phyloP scores from a whole-genome alignment of 441 rosid genomes.

The Arabidopsis hybrid region DNA sequence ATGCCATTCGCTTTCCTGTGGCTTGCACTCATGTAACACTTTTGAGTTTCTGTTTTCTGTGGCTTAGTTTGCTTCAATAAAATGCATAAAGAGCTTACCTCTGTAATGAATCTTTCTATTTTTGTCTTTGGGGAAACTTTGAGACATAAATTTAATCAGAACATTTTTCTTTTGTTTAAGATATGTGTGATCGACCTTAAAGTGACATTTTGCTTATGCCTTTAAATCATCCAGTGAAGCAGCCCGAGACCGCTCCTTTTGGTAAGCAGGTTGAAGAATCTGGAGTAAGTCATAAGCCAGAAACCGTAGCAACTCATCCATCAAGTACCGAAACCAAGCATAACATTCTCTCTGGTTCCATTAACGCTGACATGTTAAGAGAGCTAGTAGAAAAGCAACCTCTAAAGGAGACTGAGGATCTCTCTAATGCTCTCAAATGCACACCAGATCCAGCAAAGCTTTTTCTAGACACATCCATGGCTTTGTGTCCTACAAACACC shows the following conservation, averaged over 20 bases:
- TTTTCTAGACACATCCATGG: constrained; percentile 38
- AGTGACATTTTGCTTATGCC: constrained; percentile 22
- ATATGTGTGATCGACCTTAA: constrained; percentile 8
- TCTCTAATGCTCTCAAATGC: constrained; percentile 31
- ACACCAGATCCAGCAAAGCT: constrained; percentile 40
- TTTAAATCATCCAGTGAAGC: constrained; percentile 24
- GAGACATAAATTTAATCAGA: neutral
- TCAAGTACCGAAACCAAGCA: constrained; percentile 10
- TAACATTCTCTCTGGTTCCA: constrained; percentile 8
- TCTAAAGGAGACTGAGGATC: constrained; percentile 17
- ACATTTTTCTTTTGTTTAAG: neutral
- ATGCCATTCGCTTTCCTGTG: neutral
- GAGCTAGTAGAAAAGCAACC: constrained; percentile 34
- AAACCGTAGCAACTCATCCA: constrained; percentile 1
- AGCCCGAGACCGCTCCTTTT: neutral
- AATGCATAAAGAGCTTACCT: neutral
- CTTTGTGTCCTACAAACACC: constrained; percentile 24
- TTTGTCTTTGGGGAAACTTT: neutral
- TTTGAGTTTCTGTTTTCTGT: neutral
- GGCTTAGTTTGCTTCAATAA: neutral
- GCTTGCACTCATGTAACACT: neutral
- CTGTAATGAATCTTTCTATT: neutral
- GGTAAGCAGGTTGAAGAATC: constrained; percentile 19
- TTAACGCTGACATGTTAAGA: constrained; percentile 24
- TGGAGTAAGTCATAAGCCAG: constrained; percentile 18